Evolutionary conservation across 2,329 filamentous ascomycete species (phyloP).

Genomic region (Stemphylium vesicarium): DNA sequence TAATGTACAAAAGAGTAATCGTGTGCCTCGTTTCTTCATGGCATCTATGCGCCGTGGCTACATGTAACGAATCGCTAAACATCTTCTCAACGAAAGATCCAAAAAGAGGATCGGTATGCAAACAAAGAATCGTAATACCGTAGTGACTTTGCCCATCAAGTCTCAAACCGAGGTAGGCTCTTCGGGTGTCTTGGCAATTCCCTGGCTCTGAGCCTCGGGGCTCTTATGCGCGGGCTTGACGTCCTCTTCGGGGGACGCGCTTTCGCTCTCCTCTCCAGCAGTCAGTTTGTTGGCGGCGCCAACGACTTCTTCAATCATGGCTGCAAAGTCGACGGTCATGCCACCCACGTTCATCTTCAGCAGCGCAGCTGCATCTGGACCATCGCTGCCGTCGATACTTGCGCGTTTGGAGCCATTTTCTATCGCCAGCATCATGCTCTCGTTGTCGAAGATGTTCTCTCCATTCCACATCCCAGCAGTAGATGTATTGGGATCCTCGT

Average conservation of each 20-base stretch:
- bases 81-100: neutral
- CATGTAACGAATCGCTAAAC: constrained; percentile 1
- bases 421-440: constrained; percentile 32
- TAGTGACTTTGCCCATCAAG: neutral
- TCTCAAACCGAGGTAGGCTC: constrained; percentile 9
- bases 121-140: neutral
- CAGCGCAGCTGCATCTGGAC: constrained; percentile 17
- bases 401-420: constrained; percentile 15
- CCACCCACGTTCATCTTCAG: constrained; percentile 39
- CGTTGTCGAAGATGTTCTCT: constrained; percentile 42
- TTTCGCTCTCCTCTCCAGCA: constrained; percentile 1
- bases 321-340: constrained; percentile 43
- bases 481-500: constrained; percentile 47
- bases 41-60: neutral
- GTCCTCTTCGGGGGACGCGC: neutral
- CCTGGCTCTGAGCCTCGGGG: constrained; percentile 17
- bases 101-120: neutral
- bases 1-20: constrained; percentile 4
- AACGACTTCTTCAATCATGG: constrained; percentile 48
- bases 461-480: constrained; percentile 44
- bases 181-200: constrained; percentile 22
- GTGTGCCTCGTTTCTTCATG: constrained; percentile 4
- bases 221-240: constrained; percentile 10
- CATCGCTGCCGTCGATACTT: constrained; percentile 11
- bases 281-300: constrained; percentile 23